A percentile compares a stretch with the other conserved stretches of the same genome.
Conservation (phyloP, 768 basidiomycete species). For the Boletus sensibilis region DNA sequence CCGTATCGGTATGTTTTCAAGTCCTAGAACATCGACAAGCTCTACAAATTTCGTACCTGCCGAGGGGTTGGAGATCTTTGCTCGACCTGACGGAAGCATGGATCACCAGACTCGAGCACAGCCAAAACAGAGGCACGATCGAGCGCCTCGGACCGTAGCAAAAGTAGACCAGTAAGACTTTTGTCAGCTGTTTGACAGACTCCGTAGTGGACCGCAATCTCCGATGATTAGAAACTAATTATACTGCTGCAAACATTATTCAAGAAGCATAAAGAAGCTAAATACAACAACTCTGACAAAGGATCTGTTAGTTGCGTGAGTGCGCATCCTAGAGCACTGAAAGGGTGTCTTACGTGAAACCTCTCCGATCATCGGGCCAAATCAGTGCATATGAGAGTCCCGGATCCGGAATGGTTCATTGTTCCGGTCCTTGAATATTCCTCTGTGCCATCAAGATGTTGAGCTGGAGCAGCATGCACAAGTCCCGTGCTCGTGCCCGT, state of each 20-base stretch:
- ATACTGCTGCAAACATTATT: background rate
- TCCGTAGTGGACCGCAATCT: background rate
- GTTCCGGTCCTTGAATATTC: background rate
- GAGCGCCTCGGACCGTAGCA: background rate
- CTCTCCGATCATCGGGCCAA: background rate
- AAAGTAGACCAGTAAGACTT: background rate
- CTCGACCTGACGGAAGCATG: background rate
- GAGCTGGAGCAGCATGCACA: background rate
- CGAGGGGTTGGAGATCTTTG: background rate
- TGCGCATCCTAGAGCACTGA: background rate
- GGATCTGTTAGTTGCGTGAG: background rate
- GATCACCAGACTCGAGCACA: background rate
- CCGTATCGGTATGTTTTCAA: too few species aligned
- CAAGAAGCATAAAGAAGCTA: too few species aligned
- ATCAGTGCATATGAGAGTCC: background rate
- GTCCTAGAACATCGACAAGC: too few species aligned
- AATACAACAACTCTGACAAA: background rate
- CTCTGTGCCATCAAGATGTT: constrained; percentile 9
- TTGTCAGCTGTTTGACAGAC: background rate
- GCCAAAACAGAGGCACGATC: background rate
- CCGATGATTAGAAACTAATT: background rate
- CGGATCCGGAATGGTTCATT: background rate
- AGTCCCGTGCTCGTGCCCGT: background rate
- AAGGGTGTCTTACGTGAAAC: background rate
- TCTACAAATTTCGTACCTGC: background rate